Base-by-base conservation (phyloP, 352 stramenopile species). In the Phytophthora meadii region DNA sequence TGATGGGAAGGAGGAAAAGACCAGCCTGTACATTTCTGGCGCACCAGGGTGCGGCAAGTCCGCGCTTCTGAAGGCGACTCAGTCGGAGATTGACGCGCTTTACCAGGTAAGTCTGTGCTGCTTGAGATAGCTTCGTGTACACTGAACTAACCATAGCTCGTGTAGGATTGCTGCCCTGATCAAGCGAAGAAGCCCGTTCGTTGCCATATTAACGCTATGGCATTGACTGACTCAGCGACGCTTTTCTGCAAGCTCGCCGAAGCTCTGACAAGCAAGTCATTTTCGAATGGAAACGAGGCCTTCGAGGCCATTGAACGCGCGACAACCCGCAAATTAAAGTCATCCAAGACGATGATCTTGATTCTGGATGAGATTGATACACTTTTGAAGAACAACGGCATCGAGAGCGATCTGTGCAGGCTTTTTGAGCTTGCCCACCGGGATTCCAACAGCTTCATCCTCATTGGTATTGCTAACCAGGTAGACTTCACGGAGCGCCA, bases 401-500 rank as follows among this genome's bases (percentile, higher is more conserved):
- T 87, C 22, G 82, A 95, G 54, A 75, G 65, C 36, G 84, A 95
- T 50, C 46, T 95, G 19, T 93, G 75, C 27, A 78, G 82, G 2
- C 72, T 95, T 19, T 95, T 95, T 36, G 84, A 93, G 65, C 73
- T 93, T 15, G 84, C 86, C 0, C 84, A 95, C 48, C 79, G 76
- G 4, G 10, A 70, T 19, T 65, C 61, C 1, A 72, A 92, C 60
- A 76, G 77, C 51, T 91, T 95, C 46, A 76, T 94, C 44, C 70
- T 95, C 6, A 68, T 95, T 28, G 87, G 88, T 4, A 91, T 95
- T 59, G 85, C 88, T 6, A 95, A 95, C 54, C 86, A 91, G 42
- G 82, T 94, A 11, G 88, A 95, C 53, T 91, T 95, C 49, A 94
- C 88, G 1, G 84, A 95, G 63, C 77, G 84, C n/a, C 81, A 93